phyloP scores from a whole-genome alignment of 768 basidiomycete species.

The Hemileccinum rubropunctum region DNA sequence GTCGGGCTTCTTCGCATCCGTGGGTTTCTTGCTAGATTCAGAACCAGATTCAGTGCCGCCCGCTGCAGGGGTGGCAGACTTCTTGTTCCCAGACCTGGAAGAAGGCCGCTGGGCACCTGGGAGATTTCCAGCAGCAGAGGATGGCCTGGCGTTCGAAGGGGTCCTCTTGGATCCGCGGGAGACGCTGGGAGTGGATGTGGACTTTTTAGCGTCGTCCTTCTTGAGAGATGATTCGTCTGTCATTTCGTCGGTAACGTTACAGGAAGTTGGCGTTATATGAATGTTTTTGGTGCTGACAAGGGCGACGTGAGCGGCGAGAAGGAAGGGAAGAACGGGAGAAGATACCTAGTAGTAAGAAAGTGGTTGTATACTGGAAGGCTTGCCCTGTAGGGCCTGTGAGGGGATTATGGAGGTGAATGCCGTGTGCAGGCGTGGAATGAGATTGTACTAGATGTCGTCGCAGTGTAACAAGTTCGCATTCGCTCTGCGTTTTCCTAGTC shows the following conservation, averaged over 20 bases:
- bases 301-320: constrained; percentile 20
- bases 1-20: constrained; percentile 53
- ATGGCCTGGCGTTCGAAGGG: constrained; percentile 42
- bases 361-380: constrained; percentile 51
- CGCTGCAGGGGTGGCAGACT: constrained; percentile 35
- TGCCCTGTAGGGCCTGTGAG: constrained; percentile 92
- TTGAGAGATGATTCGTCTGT: constrained; percentile 71
- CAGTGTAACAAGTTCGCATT: constrained; percentile 9
- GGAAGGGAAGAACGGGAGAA: constrained; percentile 12
- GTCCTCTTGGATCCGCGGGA: constrained; percentile 60
- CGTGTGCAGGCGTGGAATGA: constrained; percentile 50
- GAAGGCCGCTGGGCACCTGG: constrained; percentile 55
- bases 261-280: constrained; percentile 35
- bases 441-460: constrained; percentile 44
- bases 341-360: constrained; percentile 48
- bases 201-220: constrained; percentile 73
- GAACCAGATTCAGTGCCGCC: constrained; percentile 64
- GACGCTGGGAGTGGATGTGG: constrained; percentile 40
- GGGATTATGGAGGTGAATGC: constrained; percentile 53
- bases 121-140: constrained; percentile 40
- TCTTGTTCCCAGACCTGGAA: constrained; percentile 69
- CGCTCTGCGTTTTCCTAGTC: constrained; percentile 16
- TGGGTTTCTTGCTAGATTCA: constrained; percentile 63
- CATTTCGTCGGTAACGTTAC: constrained; percentile 78
- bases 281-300: constrained; percentile 46